Evolutionary conservation across 2,329 filamentous ascomycete species (phyloP).

Genomic region (Penicillium sp.): DNA sequence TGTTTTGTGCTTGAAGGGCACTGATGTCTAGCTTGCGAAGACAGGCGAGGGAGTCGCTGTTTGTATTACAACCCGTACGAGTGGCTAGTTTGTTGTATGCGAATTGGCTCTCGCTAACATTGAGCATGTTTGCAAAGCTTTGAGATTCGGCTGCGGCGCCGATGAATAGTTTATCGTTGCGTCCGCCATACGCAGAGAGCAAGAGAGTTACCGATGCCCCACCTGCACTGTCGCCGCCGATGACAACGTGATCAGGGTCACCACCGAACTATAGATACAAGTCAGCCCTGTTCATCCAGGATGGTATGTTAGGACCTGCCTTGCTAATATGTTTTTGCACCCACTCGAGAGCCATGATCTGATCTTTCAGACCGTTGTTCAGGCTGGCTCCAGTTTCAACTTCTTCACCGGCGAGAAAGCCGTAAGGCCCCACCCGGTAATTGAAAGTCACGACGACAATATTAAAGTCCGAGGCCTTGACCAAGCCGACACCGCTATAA

Average conservation of each 20-base stretch:
- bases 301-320: conserved; percentile 37
- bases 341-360: conserved; percentile 73
- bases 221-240: conserved; percentile 73
- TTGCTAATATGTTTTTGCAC: conserved; percentile 67
- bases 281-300: not conserved
- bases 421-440: conserved; percentile 76
- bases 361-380: conserved; percentile 75
- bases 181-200: conserved; percentile 61
- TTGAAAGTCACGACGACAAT: conserved; percentile 76
- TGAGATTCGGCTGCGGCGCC: conserved; percentile 62
- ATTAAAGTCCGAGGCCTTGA: conserved; percentile 62
- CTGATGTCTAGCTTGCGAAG: conserved; percentile 54
- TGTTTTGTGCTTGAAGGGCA: conserved; percentile 54
- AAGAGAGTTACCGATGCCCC: conserved; percentile 69
- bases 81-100: conserved; percentile 59
- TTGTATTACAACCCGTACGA: conserved; percentile 54
- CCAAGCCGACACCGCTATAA: conserved; percentile 66
- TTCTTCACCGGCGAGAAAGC: conserved; percentile 70
- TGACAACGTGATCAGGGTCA: conserved; percentile 69
- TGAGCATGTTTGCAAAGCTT: conserved; percentile 58
- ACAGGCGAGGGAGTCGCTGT: conserved; percentile 54
- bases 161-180: conserved; percentile 57
- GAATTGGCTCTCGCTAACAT: conserved; percentile 56
- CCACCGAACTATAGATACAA: conserved; percentile 66
- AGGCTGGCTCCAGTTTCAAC: conserved; percentile 57